Base-by-base conservation (phyloP, 805 yeast genomes). In the Candida methanosorbosa region DNA sequence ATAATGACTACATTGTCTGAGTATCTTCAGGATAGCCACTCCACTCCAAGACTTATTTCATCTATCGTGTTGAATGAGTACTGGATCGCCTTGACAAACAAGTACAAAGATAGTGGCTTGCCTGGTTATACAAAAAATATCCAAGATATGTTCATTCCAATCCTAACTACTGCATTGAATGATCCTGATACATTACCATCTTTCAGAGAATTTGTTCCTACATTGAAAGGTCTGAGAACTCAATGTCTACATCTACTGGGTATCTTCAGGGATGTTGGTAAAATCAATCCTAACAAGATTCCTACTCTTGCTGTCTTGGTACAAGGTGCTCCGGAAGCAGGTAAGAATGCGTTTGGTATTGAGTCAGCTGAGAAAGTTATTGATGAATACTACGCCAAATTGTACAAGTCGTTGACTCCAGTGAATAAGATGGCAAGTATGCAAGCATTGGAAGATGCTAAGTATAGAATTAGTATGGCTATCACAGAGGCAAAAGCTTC, bases 261-360 rank as follows among this genome's bases (percentile, higher is more conserved):
- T 36, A 76, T 86, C 1, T 84, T 92, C 56, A 72, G 78, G 27
- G 86, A 80, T 33, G 72, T 68, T 22, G 96, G 90, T 4, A 81
- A 80, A 54, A 56, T 90, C 16, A 68, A 90, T 1, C 71, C 75
- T 11, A 64, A 71, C 16, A 81, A 79, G 50, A 55, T 86, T 5
- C 97, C 97, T 0, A 82, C 78, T 35, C 56, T 92, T 15, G 92
- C 98, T 0, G 78, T 87, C 5, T 77, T 88, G 9, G 96, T 90
- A 4, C 90, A 87, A 56, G 98, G 98, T 24, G 97, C 92, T 52
- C 67, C 76, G 1, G 94, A 84, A 39, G 95, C 97, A 2, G 97
- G 96, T 2, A 86, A 94, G 1, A 87, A 81, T 47, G 97, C 97
- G 0, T 92, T 92, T 59, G 74, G 86, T 13, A 54, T 92, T 27